Conservation (phyloP, 2,329 filamentous ascomycete genomes). For the Cladosporium austrohemisphaericum region DNA sequence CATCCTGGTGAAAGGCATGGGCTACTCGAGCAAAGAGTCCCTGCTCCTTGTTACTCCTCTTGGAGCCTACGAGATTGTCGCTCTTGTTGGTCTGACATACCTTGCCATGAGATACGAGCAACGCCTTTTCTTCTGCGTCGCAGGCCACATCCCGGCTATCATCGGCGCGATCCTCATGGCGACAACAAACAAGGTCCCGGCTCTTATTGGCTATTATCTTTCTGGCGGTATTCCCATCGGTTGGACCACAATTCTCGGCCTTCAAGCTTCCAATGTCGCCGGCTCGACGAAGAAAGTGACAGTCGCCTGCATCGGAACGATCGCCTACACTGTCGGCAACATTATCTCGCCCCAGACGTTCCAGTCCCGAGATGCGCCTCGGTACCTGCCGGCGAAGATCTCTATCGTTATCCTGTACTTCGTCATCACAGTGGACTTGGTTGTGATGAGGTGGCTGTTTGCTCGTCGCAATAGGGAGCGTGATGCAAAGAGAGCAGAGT, state of each 20-base stretch:
- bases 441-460: conserved; percentile 2
- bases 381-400: conserved; percentile 41
- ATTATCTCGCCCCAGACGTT: conserved; percentile 41
- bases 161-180: conserved; percentile 32
- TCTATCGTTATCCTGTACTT: conserved; percentile 1
- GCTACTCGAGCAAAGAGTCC: conserved; percentile 33
- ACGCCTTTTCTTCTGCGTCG: background rate
- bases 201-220: conserved; percentile 38
- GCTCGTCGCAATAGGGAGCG: background rate
- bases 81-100: conserved; percentile 22
- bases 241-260: conserved; percentile 34
- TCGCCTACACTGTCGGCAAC: conserved; percentile 37
- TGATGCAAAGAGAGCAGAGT: background rate
- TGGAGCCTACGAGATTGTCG: conserved; percentile 49
- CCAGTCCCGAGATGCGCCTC: conserved; percentile 33
- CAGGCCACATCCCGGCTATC: conserved; percentile 23
- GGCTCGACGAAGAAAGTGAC: conserved; percentile 69
- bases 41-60: conserved; percentile 52
- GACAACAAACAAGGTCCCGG: conserved; percentile 40
- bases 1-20: conserved; percentile 37
- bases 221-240: conserved; percentile 37
- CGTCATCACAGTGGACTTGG: background rate
- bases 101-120: background rate
- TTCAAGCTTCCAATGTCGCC: conserved; percentile 55
- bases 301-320: conserved; percentile 47